A percentile compares a stretch with the other conserved stretches of the same genome.
phyloP scores from a whole-genome alignment of 2,329 filamentous ascomycete genomes.

The Grosmannia clavigera region DNA sequence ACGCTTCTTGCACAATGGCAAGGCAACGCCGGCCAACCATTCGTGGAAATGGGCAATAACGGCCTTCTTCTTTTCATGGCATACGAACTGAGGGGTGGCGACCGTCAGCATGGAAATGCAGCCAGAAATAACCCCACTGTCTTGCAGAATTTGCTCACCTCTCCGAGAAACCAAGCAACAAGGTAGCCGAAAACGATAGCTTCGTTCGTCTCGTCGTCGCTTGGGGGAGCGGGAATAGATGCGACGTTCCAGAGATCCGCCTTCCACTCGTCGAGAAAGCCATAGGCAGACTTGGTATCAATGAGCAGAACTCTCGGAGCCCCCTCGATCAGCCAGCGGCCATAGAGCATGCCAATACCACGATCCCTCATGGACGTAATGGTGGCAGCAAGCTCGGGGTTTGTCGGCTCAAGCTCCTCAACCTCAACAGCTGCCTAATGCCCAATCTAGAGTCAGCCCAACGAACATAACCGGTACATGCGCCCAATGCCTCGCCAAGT shows the following conservation, averaged over 20 bases:
- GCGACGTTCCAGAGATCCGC: slow-evolving; percentile 86
- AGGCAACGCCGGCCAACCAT: slow-evolving; percentile 88
- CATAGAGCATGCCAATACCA: slow-evolving; percentile 82
- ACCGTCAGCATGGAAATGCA: not conserved
- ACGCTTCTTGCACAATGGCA: slow-evolving; percentile 84
- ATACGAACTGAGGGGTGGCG: slow-evolving; percentile 62
- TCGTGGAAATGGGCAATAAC: slow-evolving; percentile 99
- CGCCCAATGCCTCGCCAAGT: not conserved
- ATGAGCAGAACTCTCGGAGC: slow-evolving; percentile 88
- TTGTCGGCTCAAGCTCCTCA: slow-evolving; percentile 77
- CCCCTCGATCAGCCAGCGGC: slow-evolving; percentile 94
- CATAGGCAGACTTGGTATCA: slow-evolving; percentile 86
- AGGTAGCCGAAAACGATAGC: slow-evolving; percentile 95
- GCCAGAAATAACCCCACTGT: not conserved
- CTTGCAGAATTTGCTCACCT: slow-evolving; percentile 45
- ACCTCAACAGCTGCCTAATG: slow-evolving; percentile 88
- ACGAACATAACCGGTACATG: no score
- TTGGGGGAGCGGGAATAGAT: slow-evolving; percentile 83
- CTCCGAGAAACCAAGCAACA: slow-evolving; percentile 94
- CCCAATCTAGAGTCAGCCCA: not conserved
- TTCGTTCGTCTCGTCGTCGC: slow-evolving; percentile 92
- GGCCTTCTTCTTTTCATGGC: slow-evolving; percentile 79
- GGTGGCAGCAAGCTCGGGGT: slow-evolving; percentile 65
- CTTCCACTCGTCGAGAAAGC: slow-evolving; percentile 93
- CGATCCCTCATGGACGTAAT: slow-evolving; percentile 89